Conservation (phyloP, 148 eudicot species). For the Vaccinium vitisidaea region DNA sequence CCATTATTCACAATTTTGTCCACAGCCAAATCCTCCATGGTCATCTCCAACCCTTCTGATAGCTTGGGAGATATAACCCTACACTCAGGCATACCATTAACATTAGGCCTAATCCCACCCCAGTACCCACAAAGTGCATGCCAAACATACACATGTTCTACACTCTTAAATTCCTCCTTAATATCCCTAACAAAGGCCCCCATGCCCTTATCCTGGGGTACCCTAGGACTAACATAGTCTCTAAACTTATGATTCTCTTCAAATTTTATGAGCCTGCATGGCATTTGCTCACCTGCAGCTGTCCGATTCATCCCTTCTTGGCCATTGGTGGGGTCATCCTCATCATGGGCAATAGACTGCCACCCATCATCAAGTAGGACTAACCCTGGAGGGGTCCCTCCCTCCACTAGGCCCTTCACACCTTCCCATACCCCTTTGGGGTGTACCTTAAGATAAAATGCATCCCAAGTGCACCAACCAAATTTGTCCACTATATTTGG, state of each 20-base stretch:
- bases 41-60: slow-evolving; percentile 66
- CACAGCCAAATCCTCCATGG: slow-evolving; percentile 91
- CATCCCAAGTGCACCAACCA: slow-evolving; percentile 99
- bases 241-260: slow-evolving; percentile 83
- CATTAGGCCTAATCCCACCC: slow-evolving; percentile 85
- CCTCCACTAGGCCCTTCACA: slow-evolving; percentile 61
- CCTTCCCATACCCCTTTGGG: slow-evolving; percentile 82
- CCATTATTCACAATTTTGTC: slow-evolving; percentile 89
- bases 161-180: slow-evolving; percentile 59
- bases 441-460: slow-evolving; percentile 82
- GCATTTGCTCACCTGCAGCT: slow-evolving; percentile 83
- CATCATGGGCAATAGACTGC: slow-evolving; percentile 85
- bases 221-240: slow-evolving; percentile 57
- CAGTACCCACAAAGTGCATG: slow-evolving; percentile 94
- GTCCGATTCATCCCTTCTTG: slow-evolving; percentile 80
- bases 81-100: slow-evolving; percentile 54
- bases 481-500: slow-evolving; percentile 81
- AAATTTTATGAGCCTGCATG: slow-evolving; percentile 69
- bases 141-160: slow-evolving; percentile 90
- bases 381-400: slow-evolving; percentile 82
- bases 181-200: slow-evolving; percentile 81
- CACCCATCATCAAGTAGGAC: slow-evolving; percentile 87
- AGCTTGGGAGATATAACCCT: slow-evolving; percentile 55
- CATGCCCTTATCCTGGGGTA: slow-evolving; percentile 50
- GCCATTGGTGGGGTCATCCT: slow-evolving; percentile 54